phyloP scores from a whole-genome alignment of 441 rosid species.

The Isatis lusitanica region DNA sequence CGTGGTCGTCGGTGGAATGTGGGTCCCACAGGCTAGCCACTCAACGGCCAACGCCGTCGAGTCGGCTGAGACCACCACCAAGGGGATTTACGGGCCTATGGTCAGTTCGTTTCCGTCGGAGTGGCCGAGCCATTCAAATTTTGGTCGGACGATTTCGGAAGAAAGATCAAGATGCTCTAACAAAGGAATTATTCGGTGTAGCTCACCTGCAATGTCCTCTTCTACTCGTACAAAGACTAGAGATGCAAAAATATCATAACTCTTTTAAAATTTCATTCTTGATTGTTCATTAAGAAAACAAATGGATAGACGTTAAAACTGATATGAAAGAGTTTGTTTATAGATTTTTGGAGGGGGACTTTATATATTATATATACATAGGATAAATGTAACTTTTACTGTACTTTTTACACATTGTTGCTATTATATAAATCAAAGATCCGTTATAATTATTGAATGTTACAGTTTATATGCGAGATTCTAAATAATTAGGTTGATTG shows the following conservation, averaged over 20 bases:
- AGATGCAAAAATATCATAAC: constrained; percentile 21
- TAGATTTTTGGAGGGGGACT: constrained; percentile 6
- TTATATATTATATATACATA: not conserved
- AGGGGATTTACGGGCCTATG: constrained; percentile 52
- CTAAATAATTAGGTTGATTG: not conserved
- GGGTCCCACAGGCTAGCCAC: constrained; percentile 68
- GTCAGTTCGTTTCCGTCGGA: constrained; percentile 41
- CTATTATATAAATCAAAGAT: not conserved
- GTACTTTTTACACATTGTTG: not conserved
- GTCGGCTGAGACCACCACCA: constrained; percentile 38
- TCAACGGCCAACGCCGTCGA: constrained; percentile 35
- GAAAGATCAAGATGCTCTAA: constrained; percentile 50
- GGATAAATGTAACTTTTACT: not conserved
- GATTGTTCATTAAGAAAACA: not conserved
- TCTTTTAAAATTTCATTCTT: not conserved
- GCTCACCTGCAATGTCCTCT: constrained; percentile 69
- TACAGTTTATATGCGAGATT: not conserved
- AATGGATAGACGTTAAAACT: not conserved
- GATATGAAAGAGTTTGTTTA: not conserved
- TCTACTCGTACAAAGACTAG: constrained; percentile 61
- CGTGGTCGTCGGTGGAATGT: constrained; percentile 83
- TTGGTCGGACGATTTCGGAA: constrained; percentile 35
- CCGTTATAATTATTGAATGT: not conserved
- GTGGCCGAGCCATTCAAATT: constrained; percentile 25
- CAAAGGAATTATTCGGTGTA: constrained; percentile 44